Percentiles rank a stretch among this genome's conserved stretches.
Conservation (phyloP, 352 stramenopile genomes). For the Globisporangium okanoganense region DNA sequence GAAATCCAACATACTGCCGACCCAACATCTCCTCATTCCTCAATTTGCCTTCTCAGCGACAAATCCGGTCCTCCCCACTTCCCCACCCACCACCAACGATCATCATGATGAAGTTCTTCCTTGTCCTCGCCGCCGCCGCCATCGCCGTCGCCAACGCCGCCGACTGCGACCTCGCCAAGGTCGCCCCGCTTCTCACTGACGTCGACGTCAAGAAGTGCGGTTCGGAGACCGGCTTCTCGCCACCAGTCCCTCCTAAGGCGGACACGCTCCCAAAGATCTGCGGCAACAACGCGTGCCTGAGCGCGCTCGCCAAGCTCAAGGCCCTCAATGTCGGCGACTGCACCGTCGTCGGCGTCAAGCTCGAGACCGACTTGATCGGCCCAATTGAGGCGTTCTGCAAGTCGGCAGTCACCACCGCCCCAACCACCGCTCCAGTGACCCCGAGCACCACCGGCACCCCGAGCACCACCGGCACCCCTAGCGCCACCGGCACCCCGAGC, state of each 20-base stretch:
- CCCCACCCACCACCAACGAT: neutral
- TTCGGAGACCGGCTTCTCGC: constrained; percentile 22
- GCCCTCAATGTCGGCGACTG: constrained; percentile 23
- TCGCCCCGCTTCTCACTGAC: constrained; percentile 1
- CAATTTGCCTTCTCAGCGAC: constrained; percentile 33
- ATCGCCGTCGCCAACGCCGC: constrained; percentile 6
- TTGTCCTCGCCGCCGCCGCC: constrained; percentile 5
- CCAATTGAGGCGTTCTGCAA: neutral
- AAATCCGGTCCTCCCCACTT: constrained; percentile 15
- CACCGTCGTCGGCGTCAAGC: constrained; percentile 12
- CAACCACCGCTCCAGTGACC: neutral
- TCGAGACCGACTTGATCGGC: constrained; percentile 18
- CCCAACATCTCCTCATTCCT: constrained; percentile 16
- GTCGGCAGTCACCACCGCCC: too few species aligned
- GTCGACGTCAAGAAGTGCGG: neutral
- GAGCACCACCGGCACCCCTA: too few species aligned
- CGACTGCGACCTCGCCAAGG: neutral
- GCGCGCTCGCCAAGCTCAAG: constrained; percentile 8
- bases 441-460: neutral
- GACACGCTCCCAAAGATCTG: constrained; percentile 24
- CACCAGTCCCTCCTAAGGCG: neutral
- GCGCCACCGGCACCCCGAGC: too few species aligned
- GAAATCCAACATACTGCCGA: too few species aligned
- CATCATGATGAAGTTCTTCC: constrained; percentile 16
- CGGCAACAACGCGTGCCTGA: constrained; percentile 17